Evolutionary conservation across 768 basidiomycete species (phyloP), one percentile per base, ranked within the genome.

Genomic region (Hebeloma cylindrosporum): DNA sequence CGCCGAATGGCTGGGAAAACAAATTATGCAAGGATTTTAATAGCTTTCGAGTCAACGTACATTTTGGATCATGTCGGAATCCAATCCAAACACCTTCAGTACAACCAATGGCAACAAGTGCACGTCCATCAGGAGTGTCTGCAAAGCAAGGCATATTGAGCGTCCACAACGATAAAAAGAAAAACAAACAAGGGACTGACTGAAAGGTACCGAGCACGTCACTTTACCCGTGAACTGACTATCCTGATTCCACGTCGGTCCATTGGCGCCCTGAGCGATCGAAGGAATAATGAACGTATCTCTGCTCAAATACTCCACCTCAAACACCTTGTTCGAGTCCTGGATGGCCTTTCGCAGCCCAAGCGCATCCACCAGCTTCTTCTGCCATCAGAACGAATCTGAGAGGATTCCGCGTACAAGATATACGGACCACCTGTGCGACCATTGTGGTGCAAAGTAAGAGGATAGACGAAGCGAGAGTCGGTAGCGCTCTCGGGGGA

Each of bases 41-140:
- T 10, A 18, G n/a, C 14, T 36, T n/a, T 23, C 8, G 20, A 14
- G 32, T 39, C 42, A 48, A 57, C 83, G 48, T 63, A 92, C 91
- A 93, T 60, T 78, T 72, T 2, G 93, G 85, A 63, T 95, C 88
- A 51, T 91, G 88, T 29, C 91, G 80, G 68, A 93, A 88, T 0
- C 95, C 95, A 58, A 98, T 96, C 91, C 93, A 99, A 4, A 98
- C 92, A 25, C 96, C 96, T 59, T 96, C 93, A 0, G 88, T 85
- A 63, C 93, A 96, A 6, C 94, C 96, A 54, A 97, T 84, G 0
- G 94, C 92, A 29, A 97, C 88, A 10, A 99, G 74, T 9, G 82
- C 82, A 18, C 92, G 81, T 4, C 86, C 85, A 60, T 97, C 93
- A 4, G 83, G 72, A 4, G 93, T 95, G 49, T 78, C 93, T 95